Conservation (phyloP, 2,329 filamentous ascomycete genomes). For the Hawksworthiomyces lignivorus region DNA sequence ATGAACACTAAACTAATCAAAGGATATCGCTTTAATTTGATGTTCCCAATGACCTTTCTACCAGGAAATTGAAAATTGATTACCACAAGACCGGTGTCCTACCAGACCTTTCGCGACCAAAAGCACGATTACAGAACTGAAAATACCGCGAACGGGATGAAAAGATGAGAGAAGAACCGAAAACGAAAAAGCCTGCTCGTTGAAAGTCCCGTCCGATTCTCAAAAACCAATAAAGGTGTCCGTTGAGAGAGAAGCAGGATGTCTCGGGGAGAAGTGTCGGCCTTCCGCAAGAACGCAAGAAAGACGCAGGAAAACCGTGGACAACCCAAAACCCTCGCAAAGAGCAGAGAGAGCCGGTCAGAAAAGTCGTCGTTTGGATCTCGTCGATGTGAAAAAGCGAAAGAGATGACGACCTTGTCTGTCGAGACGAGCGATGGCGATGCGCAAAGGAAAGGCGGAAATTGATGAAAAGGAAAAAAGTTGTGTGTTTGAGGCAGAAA, state of each 20-base stretch:
- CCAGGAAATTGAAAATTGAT: not conserved
- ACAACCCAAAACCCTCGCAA: not conserved
- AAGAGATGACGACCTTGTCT: not conserved
- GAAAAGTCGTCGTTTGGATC: not conserved
- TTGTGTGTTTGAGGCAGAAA: not conserved
- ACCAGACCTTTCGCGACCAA: too few species aligned
- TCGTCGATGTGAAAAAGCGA: not conserved
- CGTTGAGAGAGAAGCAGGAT: slow-evolving; percentile 20
- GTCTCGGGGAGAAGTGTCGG: not conserved
- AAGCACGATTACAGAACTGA: too few species aligned
- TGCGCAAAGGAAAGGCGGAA: not conserved
- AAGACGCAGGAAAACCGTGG: not conserved
- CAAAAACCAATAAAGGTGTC: slow-evolving; percentile 60
- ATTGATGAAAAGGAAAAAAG: not conserved
- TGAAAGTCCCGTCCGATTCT: slow-evolving; percentile 24
- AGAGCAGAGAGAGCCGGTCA: slow-evolving; percentile 3
- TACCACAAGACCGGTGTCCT: not conserved
- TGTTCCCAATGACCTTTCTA: too few species aligned
- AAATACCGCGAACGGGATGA: too few species aligned
- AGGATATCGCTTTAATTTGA: not conserved
- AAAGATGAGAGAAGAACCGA: not conserved
- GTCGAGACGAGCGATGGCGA: not conserved
- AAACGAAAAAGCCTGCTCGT: not conserved
- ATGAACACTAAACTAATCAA: too few species aligned
- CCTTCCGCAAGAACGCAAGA: not conserved